Evolutionary conservation across 2,329 filamentous ascomycete species (phyloP), one percentile per base, ranked within the genome.

Genomic region (Stachybotrys chartarum): DNA sequence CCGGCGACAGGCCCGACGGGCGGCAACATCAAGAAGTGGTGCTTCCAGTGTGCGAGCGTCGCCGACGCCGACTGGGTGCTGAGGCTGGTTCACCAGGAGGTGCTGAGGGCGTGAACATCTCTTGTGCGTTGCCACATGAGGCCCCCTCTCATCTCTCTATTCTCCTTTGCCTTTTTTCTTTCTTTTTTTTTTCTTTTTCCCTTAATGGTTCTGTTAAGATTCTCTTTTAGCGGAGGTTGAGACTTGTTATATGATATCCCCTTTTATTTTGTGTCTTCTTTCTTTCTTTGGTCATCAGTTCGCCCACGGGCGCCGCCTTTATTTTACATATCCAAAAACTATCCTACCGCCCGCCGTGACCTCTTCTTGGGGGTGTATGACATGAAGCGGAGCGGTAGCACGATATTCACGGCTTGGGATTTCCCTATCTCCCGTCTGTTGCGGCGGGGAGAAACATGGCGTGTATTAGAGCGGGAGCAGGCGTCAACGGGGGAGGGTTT

Each of bases 21-120:
- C 8, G 81, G 82, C 24, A 78, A 75, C 57, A 79, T 85, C 55
- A 82, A 78, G 63, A 84, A 84, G 70, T 85, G 82, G 82, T 85
- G 82, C 61, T 84, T 85, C 69, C 81, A 84, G 68, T 83, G 80
- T 59, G 73, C 72, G 50, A 82, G 73, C 47, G 76, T 75, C 11
- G 68, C 72, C 18, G 78, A 83, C 69, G 81, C 82, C 17, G 71
- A 70, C 59, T 83, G 79, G 78, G 80, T 84, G 52, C 75, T 80
- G 61, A 72, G 77, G 16, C 72, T 83, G 54, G 75, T 85, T 30
- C 80, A 82, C 51, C 78, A 82, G 61, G 80, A 83, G 67, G 80
- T 83, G 50, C 61, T 77, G 58, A 73, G 69, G 44, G 64, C 64
- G 30, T 75, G 55, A 63, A 54, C 14, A 30, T 35, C 30, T 1